Evolutionary conservation across 306 rosid genomes (phyloP).

Genomic region (Vigna unguiculata): DNA sequence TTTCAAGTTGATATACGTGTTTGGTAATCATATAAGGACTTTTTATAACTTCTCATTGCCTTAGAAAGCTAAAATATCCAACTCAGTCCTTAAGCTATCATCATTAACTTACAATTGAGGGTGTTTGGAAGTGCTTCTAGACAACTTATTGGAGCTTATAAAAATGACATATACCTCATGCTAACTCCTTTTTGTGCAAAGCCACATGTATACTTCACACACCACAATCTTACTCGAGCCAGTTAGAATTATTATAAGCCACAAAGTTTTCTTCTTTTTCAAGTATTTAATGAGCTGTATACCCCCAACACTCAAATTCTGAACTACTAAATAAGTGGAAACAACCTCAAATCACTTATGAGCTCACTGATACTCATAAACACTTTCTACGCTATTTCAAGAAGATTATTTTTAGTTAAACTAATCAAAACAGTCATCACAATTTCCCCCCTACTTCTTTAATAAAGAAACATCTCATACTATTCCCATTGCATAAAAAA

Average conservation of each 20-base stretch:
- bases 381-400: background rate
- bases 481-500: background rate
- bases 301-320: background rate
- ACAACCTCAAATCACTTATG: background rate
- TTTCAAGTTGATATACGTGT: background rate
- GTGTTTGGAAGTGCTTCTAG: background rate
- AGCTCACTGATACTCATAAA: background rate
- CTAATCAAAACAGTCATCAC: too few species aligned
- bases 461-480: too few species aligned
- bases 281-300: background rate
- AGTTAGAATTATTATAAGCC: background rate
- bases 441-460: too few species aligned
- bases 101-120: background rate
- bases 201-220: background rate
- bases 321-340: background rate
- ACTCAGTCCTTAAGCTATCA: constrained; percentile 8
- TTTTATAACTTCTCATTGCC: constrained; percentile 17
- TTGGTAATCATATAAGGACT: background rate
- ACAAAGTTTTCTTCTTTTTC: background rate
- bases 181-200: background rate
- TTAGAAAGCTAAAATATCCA: background rate
- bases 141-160: background rate
- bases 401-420: background rate
- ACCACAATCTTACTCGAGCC: background rate
- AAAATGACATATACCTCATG: background rate